Evolutionary conservation across 2,329 filamentous ascomycete species (phyloP), one percentile per base, ranked within the genome.

Genomic region (Cladosporium sp.): DNA sequence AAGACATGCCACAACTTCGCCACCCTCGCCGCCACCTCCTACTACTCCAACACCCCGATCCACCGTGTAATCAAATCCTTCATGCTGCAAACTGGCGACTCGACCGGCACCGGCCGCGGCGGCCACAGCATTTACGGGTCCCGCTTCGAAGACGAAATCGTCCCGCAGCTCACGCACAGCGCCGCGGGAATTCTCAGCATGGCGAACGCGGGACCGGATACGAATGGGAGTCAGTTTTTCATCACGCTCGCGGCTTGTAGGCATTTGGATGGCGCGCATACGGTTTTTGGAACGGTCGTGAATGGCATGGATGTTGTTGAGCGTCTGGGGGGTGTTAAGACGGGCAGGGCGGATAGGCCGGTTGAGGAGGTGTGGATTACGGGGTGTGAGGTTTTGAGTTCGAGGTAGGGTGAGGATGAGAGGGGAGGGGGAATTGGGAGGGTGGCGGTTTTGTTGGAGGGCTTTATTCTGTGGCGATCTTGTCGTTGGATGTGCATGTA

Each of bases 171-270:
- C 66, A 91, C 95, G 78, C 93, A 99, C 68, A 88, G 95, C 62
- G 87, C 85, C 63, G 90, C 93, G 1, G 96, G 96, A 76, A 76
- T 97, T 58, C 79, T 99, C 54, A 95, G 88, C 68, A 99, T 99
- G 93, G 93, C 93, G 63, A 99, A 99, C 68, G 92, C 93, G 57
- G 93, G 93, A 37, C 89, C 90, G 38, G 89, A 86, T 85, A 79
- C 93, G 69, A 99, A 99, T 68, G 93, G 93, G 65, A 95, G 88
- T 43, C 93, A 99, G 67, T 99, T 99, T 80, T 99, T 99, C 80
- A 78, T 97, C 63, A 99, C 93, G 41, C 97, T 93, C 11, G 89
- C 96, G 24, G 79, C 85, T 13, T 97, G 93, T 11, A 91, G 90
- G 43, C 93, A 97, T 70, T 82, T 97, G 30, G 91, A 99, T 69